Evolutionary conservation across 768 basidiomycete genomes (phyloP), one percentile per base, ranked within the genome.

Genomic region (Amanita brunnescens): DNA sequence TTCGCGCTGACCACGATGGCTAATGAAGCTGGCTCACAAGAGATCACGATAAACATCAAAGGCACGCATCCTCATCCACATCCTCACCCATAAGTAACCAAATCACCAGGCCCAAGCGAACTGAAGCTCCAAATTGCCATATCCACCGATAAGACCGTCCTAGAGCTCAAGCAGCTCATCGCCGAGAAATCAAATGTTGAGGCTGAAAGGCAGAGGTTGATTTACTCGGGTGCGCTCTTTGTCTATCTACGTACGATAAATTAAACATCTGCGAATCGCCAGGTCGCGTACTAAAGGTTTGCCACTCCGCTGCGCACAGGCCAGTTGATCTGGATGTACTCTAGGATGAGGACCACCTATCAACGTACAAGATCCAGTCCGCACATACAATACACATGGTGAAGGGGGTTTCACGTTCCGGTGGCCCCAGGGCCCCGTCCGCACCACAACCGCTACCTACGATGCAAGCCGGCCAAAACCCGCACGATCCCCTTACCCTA

Each of bases 331-430:
- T 37, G n/a, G 9, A 48, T 38, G 21, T 29, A 37, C 37, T 38
- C 46, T 59, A 91, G 84, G 90, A 91, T 58, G 91, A 95, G 45
- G 92, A 97, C 59, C 61, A 65, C 10, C 72, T 96, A 8, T 81
- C 86, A 1, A 73, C 75, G 6, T 96, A 96, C 78, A 95, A 96
- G 75, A 92, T 96, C 53, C 87, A 90, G 61, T 79, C 85, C 0
- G 75, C 79, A 2, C 89, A 96, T 63, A 93, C 91, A 0, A 81
- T 94, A 37, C 92, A 92, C 64, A 91, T 92, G 88, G 93, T 93
- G 59, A 95, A 94, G 64, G 88, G 90, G 20, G 82, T 79, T 8
- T 75, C 83, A 1, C 77, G 84, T 6, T 63, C 79, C 0, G 63
- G 67, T 6, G 72, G 65, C 7, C 61, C 59, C 0, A 23, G 52